Conservation (phyloP, 768 basidiomycete species). For the Mycena pura region DNA sequence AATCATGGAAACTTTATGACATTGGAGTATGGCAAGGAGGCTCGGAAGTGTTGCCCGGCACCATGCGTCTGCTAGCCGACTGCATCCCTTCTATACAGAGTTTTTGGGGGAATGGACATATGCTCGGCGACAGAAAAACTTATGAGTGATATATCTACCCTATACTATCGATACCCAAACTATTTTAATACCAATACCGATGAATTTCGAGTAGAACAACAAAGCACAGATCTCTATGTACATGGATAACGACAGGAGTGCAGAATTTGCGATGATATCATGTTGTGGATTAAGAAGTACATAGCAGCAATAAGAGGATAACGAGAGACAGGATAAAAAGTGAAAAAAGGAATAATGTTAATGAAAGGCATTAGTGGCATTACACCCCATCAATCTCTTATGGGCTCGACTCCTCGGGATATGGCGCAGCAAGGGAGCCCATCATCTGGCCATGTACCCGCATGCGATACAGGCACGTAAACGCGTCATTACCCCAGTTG, state of each 20-base stretch:
- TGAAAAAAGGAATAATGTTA: constrained; percentile 26
- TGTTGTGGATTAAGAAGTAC: constrained; percentile 22
- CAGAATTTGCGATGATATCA: background rate
- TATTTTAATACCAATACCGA: background rate
- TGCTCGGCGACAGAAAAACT: constrained; percentile 14
- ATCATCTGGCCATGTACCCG: constrained; percentile 75
- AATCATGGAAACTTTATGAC: constrained; percentile 17
- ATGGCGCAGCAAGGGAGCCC: constrained; percentile 47
- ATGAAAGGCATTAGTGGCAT: constrained; percentile 21
- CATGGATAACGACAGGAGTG: constrained; percentile 9
- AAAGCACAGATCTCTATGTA: constrained; percentile 14
- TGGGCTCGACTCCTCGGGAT: constrained; percentile 34
- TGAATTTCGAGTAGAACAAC: constrained; percentile 6
- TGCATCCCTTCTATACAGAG: constrained; percentile 21
- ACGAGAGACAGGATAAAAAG: constrained; percentile 17
- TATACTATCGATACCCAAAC: too few species aligned
- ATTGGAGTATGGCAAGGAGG: constrained; percentile 27
- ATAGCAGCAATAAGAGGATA: constrained; percentile 24
- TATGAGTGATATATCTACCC: too few species aligned
- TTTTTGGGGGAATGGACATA: constrained; percentile 27
- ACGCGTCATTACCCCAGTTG: constrained; percentile 87
- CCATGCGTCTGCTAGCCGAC: constrained; percentile 16
- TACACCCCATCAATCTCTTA: constrained; percentile 10
- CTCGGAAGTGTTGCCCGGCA: constrained; percentile 9
- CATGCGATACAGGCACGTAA: constrained; percentile 89